phyloP scores from a whole-genome alignment of 2,329 filamentous ascomycete species.

The Rutstroemia sp. region DNA sequence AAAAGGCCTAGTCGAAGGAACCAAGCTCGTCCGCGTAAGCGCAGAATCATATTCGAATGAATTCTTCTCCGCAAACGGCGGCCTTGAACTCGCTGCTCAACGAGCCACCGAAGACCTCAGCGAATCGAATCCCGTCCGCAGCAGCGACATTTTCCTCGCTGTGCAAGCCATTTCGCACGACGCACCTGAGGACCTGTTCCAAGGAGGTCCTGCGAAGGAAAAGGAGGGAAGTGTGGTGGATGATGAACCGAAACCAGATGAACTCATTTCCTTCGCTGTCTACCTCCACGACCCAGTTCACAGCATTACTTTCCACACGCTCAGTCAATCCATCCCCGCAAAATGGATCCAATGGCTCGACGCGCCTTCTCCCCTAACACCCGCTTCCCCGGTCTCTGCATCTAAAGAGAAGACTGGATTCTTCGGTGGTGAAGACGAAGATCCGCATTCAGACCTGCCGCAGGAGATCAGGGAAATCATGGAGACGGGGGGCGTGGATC shows the following conservation, averaged over 20 bases:
- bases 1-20: constrained; percentile 75
- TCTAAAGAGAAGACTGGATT: constrained; percentile 23
- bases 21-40: constrained; percentile 81
- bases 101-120: constrained; percentile 72
- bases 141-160: constrained; percentile 91
- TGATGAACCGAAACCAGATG: constrained; percentile 44
- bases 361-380: constrained; percentile 52
- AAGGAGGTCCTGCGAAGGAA: constrained; percentile 49
- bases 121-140: constrained; percentile 83
- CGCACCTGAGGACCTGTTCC: constrained; percentile 60
- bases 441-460: constrained; percentile 48
- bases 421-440: constrained; percentile 34
- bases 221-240: constrained; percentile 45
- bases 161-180: constrained; percentile 76
- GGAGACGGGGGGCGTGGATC: constrained; percentile 68
- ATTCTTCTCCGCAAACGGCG: constrained; percentile 72
- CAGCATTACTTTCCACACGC: constrained; percentile 73
- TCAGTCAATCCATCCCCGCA: constrained; percentile 76
- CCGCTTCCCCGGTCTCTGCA: constrained; percentile 32
- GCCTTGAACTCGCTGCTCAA: constrained; percentile 71
- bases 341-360: constrained; percentile 93
- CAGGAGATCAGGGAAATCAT: constrained; percentile 86
- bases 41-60: constrained; percentile 84
- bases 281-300: constrained; percentile 86
- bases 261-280: constrained; percentile 65